phyloP scores from a whole-genome alignment of 208 protist genomes.

The Wallacemonas collosoma region DNA sequence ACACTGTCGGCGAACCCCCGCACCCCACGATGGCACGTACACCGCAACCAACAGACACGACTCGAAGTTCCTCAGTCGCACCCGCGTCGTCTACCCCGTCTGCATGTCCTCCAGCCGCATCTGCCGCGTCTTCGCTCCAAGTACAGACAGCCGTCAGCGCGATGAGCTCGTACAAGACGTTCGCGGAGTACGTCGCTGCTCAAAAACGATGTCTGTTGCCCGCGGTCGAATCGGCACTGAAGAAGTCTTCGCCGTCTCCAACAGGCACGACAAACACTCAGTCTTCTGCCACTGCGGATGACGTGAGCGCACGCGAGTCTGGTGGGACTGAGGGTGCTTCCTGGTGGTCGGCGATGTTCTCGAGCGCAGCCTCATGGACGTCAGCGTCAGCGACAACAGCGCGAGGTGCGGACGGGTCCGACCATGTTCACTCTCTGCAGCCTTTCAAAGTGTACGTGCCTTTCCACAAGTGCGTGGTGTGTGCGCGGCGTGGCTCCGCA shows the following conservation, averaged over 20 bases:
- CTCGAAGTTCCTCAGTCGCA: too few relatives aligned
- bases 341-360: slow-evolving; percentile 8
- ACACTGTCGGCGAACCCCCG: too few relatives aligned
- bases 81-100: too few relatives aligned
- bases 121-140: not conserved
- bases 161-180: not conserved
- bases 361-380: not conserved
- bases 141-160: not conserved
- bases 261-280: not conserved
- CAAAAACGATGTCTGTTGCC: not conserved
- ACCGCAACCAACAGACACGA: too few relatives aligned
- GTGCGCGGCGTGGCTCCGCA: not conserved
- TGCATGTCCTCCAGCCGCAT: too few relatives aligned
- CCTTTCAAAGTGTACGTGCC: slow-evolving; percentile 11
- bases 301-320: not conserved
- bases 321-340: not conserved
- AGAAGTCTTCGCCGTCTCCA: not conserved
- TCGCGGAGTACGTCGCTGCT: slow-evolving; percentile 6
- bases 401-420: not conserved
- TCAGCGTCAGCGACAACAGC: not conserved
- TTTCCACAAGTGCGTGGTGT: not conserved
- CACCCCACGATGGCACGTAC: too few relatives aligned
- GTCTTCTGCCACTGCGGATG: not conserved
- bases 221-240: not conserved
- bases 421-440: slow-evolving; percentile 28